Conservation (phyloP, 192 early-diverging fungal species). For the Entomortierella chlamydospora region DNA sequence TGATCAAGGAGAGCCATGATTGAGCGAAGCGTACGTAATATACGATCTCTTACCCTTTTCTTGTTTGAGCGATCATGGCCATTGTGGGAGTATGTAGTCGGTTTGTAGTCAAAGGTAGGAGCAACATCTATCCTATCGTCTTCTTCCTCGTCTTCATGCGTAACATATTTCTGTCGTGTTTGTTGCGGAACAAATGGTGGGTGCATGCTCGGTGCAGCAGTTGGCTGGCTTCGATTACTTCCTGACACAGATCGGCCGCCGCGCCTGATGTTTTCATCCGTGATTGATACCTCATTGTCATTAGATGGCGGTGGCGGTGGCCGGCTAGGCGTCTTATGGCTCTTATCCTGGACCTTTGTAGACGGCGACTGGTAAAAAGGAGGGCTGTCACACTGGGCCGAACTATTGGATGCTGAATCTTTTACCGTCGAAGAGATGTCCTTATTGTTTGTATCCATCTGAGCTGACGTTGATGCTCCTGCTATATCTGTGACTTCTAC, state of each 20-base stretch:
- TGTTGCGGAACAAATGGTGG: not conserved
- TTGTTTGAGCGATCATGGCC: constrained; percentile 23
- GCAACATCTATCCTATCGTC: constrained; percentile 14
- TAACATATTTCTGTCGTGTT: constrained; percentile 15
- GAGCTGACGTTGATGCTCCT: not conserved
- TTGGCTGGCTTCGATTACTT: not conserved
- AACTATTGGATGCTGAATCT: not conserved
- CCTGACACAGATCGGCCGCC: not conserved
- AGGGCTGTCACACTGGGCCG: not conserved
- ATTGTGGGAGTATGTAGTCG: constrained; percentile 8
- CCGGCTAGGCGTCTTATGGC: too few relatives aligned
- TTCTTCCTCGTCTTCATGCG: constrained; percentile 19
- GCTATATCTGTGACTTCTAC: not conserved
- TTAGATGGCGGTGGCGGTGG: not conserved
- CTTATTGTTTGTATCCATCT: not conserved
- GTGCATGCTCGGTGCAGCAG: not conserved
- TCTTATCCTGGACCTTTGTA: too few relatives aligned
- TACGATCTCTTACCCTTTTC: constrained; percentile 25
- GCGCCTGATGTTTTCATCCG: not conserved
- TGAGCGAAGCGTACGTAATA: not conserved
- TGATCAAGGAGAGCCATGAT: too few relatives aligned
- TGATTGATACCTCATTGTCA: not conserved
- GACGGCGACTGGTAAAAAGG: not conserved
- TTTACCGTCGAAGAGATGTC: not conserved
- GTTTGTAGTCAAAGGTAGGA: not conserved